These are phyloP conservation scores for Dillenia suffruticosa DNA, from an alignment of 164 flowering plant genomes.

Conservation along the genomic window DNA sequence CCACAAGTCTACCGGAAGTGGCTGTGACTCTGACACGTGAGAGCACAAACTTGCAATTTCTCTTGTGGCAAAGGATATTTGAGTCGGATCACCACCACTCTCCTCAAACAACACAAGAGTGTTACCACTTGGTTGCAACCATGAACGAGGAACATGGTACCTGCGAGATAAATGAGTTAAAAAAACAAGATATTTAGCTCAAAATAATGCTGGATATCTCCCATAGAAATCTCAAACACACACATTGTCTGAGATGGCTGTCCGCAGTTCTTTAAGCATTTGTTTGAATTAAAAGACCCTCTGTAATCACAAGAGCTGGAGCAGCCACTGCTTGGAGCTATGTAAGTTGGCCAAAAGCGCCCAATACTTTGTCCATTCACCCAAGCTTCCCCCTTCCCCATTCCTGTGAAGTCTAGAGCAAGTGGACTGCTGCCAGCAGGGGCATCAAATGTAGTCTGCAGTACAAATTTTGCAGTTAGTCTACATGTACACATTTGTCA, in stretches of 20 bases:
- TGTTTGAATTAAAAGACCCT: constrained; percentile 54
- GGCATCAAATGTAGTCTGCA: constrained; percentile 75
- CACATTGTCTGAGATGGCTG: constrained; percentile 79
- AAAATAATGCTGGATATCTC: background rate
- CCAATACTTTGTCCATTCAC: constrained; percentile 97
- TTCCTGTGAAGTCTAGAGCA: constrained; percentile 76
- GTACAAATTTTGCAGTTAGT: background rate
- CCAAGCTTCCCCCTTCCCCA: constrained; percentile 99
- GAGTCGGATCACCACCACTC: constrained; percentile 79
- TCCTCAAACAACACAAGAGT: constrained; percentile 86
- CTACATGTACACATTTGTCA: too few relatives aligned
- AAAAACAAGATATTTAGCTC: background rate
- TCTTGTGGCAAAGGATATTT: constrained; percentile 51
- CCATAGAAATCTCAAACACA: constrained; percentile 14
- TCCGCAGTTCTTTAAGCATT: constrained; percentile 84
- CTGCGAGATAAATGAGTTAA: constrained; percentile 30
- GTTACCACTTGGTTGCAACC: constrained; percentile 70
- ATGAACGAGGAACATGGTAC: constrained; percentile 86
- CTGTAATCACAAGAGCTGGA: constrained; percentile 60
- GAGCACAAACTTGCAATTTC: constrained; percentile 53
- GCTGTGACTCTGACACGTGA: constrained; percentile 68
- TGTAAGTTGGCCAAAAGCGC: constrained; percentile 80
- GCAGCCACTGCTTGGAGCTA: constrained; percentile 60
- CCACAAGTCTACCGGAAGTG: constrained; percentile 73
- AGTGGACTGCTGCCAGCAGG: constrained; percentile 71